phyloP scores from a whole-genome alignment of 1,284 basidiomycete species.

The Hymenochaete sp. region DNA sequence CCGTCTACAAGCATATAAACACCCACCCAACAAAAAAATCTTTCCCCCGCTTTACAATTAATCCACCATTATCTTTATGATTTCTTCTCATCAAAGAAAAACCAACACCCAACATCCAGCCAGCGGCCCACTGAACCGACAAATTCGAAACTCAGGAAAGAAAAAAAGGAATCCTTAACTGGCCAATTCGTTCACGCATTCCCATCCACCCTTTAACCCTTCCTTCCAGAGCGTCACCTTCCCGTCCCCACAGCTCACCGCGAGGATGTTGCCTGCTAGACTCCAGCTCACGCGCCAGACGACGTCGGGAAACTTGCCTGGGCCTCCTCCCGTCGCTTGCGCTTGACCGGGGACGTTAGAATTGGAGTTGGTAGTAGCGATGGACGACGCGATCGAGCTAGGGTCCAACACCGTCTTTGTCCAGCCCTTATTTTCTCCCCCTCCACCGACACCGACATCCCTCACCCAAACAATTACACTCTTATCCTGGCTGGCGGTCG shows the following conservation, averaged over 20 bases:
- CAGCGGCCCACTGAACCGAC: too few species aligned
- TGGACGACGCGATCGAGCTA: slow-evolving; percentile 39
- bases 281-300: slow-evolving; percentile 99
- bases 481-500: slow-evolving; percentile 90
- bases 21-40: too few species aligned
- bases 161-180: slow-evolving; percentile 41
- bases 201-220: slow-evolving; percentile 89
- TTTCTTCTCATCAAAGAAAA: too few species aligned
- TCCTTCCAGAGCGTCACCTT: slow-evolving; percentile 99
- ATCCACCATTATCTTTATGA: too few species aligned
- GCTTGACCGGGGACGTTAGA: slow-evolving; percentile 28
- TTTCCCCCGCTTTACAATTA: too few species aligned
- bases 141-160: too few species aligned
- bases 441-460: too few species aligned
- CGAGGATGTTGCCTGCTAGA: slow-evolving; percentile 90
- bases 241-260: slow-evolving; percentile 96
- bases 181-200: slow-evolving; percentile 90
- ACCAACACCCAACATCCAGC: too few species aligned
- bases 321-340: slow-evolving; percentile 12
- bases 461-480: slow-evolving; percentile 95
- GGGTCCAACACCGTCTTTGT: slow-evolving; percentile 81
- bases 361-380: too few species aligned
- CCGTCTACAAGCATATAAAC: too few species aligned
- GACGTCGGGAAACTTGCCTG: slow-evolving; percentile 84
- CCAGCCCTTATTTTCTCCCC: slow-evolving; percentile 73